Conservation (phyloP, 2,329 filamentous ascomycete genomes). For the Emericellopsis cladophorae region DNA sequence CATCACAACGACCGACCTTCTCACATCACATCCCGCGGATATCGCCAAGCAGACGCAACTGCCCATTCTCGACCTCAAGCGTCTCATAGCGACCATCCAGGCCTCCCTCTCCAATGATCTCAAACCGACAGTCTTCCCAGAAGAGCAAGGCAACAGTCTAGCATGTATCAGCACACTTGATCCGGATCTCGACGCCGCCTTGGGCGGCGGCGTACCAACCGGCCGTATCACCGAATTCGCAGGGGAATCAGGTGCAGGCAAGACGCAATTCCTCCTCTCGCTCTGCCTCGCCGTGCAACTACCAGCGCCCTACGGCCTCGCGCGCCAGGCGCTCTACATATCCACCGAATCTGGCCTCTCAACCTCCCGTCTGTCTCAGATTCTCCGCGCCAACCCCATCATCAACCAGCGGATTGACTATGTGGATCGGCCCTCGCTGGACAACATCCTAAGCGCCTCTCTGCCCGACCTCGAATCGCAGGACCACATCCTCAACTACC, state of each 20-base stretch:
- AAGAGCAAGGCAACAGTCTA: background rate
- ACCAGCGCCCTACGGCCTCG: slow-evolving; percentile 53
- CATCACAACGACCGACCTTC: slow-evolving; percentile 70
- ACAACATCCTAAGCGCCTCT: slow-evolving; percentile 66
- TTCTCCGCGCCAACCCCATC: slow-evolving; percentile 54
- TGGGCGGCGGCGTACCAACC: slow-evolving; percentile 69
- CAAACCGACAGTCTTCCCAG: slow-evolving; percentile 7
- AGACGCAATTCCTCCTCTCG: slow-evolving; percentile 84
- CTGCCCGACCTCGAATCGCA: slow-evolving; percentile 88
- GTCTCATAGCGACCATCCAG: slow-evolving; percentile 55
- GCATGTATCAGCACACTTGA: slow-evolving; percentile 66
- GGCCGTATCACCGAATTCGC: slow-evolving; percentile 81
- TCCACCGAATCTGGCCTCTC: slow-evolving; percentile 82
- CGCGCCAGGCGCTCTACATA: slow-evolving; percentile 74
- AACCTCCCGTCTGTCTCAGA: slow-evolving; percentile 68
- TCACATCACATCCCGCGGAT: slow-evolving; percentile 71
- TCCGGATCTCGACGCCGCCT: slow-evolving; percentile 49
- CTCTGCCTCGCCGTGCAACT: slow-evolving; percentile 79
- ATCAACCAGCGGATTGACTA: slow-evolving; percentile 21
- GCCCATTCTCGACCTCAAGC: slow-evolving; percentile 67
- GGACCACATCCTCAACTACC: slow-evolving; percentile 87
- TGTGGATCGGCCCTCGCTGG: slow-evolving; percentile 44
- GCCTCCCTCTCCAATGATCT: slow-evolving; percentile 54
- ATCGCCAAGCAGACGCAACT: slow-evolving; percentile 77
- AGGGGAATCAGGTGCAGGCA: slow-evolving; percentile 87